Conservation (phyloP, 441 rosid species). For the Pelargonium citronellum region DNA sequence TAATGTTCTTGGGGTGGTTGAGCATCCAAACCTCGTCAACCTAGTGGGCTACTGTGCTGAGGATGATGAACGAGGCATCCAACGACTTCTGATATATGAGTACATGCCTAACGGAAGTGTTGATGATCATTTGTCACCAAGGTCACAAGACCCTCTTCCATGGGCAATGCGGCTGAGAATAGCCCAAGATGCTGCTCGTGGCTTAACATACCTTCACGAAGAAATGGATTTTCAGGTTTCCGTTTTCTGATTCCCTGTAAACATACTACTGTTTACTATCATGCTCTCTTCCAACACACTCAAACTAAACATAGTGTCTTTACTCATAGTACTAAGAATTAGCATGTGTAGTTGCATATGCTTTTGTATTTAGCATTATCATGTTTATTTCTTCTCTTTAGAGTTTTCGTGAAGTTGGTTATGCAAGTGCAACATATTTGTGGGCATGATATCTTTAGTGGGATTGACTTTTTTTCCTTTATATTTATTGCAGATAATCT, state of each 20-base stretch:
- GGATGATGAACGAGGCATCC: constrained; percentile 82
- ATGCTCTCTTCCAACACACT: too few species aligned
- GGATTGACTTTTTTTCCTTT: constrained; percentile 7
- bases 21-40: constrained; percentile 63
- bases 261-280: too few species aligned
- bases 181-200: constrained; percentile 90
- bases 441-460: background rate
- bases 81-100: constrained; percentile 59
- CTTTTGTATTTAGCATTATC: too few species aligned
- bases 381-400: too few species aligned
- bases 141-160: constrained; percentile 49
- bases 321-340: too few species aligned
- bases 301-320: too few species aligned
- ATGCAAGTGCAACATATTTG: background rate
- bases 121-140: constrained; percentile 41
- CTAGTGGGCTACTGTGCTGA: constrained; percentile 66
- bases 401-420: background rate
- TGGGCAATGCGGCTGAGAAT: constrained; percentile 76
- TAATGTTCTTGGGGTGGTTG: constrained; percentile 56
- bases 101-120: constrained; percentile 59
- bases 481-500: constrained; percentile 51
- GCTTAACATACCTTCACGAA: constrained; percentile 76
- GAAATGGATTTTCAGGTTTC: constrained; percentile 85
- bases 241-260: constrained; percentile 14
- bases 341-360: too few species aligned